Evolutionary conservation across 768 basidiomycete genomes (phyloP).

Genomic region (Tylopilus sp.): DNA sequence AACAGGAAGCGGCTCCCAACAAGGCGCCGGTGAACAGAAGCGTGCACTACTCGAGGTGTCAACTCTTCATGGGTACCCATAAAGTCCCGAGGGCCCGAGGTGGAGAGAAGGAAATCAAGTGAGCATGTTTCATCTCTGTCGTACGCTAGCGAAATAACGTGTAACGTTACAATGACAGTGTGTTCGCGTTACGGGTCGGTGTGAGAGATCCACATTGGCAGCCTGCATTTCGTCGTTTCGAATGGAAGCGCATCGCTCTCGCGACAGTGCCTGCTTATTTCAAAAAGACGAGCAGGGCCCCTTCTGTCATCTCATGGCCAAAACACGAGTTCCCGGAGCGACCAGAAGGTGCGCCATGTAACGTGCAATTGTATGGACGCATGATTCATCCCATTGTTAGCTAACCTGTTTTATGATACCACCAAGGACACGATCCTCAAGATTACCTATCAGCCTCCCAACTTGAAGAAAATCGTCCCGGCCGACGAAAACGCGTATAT

Average conservation of each 20-base stretch:
- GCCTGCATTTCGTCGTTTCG: constrained; percentile 48
- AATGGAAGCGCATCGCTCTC: constrained; percentile 72
- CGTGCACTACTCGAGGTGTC: constrained; percentile 77
- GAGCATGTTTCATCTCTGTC: constrained; percentile 21
- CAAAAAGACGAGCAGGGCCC: constrained; percentile 29
- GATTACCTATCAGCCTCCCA: constrained; percentile 69
- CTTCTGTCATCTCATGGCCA: constrained; percentile 70
- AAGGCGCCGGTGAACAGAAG: constrained; percentile 29
- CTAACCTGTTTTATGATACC: constrained; percentile 59
- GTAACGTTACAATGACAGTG: constrained; percentile 48
- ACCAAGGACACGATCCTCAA: constrained; percentile 53
- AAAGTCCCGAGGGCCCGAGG: constrained; percentile 33
- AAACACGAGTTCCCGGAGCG: constrained; percentile 40
- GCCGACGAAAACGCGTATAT: constrained; percentile 58
- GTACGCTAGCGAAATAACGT: background rate
- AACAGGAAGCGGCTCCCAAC: constrained; percentile 18
- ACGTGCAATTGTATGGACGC: background rate
- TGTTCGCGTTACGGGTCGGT: constrained; percentile 72
- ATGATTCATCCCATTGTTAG: constrained; percentile 5
- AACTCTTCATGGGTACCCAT: constrained; percentile 67
- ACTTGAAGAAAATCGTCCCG: constrained; percentile 34
- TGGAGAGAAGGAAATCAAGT: constrained; percentile 44
- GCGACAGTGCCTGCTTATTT: constrained; percentile 58
- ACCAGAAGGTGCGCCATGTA: constrained; percentile 23
- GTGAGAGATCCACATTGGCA: constrained; percentile 61